Evolutionary conservation across 768 basidiomycete species (phyloP).

Genomic region (Pleurotus platypus): DNA sequence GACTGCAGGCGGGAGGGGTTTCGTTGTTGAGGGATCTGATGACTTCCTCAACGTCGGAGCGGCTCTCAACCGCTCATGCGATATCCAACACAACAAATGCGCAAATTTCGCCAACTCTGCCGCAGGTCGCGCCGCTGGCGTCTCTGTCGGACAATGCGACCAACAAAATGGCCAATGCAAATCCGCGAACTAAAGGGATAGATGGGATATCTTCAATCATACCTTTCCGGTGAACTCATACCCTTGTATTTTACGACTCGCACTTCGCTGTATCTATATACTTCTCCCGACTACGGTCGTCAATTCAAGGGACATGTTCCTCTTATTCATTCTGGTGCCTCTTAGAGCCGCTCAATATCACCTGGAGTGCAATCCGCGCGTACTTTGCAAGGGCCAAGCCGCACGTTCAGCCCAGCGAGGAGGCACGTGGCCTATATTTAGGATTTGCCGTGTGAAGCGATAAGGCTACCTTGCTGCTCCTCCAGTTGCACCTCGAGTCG

Average conservation of each 20-base stretch:
- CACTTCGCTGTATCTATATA: constrained; percentile 1
- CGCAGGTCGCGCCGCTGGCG: constrained; percentile 27
- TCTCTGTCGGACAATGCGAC: constrained; percentile 37
- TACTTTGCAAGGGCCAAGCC: background rate
- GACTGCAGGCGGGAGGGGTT: constrained; percentile 41
- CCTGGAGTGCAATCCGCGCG: background rate
- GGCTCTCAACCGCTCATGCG: constrained; percentile 56
- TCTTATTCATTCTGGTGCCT: too few species aligned
- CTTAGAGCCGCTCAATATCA: too few species aligned
- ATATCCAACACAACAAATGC: constrained; percentile 55
- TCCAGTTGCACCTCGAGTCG: background rate
- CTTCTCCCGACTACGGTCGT: too few species aligned
- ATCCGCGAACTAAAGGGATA: constrained; percentile 13
- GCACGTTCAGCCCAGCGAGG: background rate
- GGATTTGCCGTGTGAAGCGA: background rate
- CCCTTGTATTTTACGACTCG: constrained; percentile 2
- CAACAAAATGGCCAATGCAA: constrained; percentile 30
- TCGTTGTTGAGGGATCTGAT: constrained; percentile 41
- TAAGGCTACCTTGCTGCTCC: background rate
- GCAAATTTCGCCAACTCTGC: constrained; percentile 48
- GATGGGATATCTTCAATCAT: background rate
- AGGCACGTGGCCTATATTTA: background rate
- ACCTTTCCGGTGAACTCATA: background rate
- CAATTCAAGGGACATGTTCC: background rate
- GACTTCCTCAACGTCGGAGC: constrained; percentile 43